Percentiles rank a stretch among this genome's conserved stretches.
phyloP scores from a whole-genome alignment of 805 yeast species.

The Wickerhamiella qilinensis region DNA sequence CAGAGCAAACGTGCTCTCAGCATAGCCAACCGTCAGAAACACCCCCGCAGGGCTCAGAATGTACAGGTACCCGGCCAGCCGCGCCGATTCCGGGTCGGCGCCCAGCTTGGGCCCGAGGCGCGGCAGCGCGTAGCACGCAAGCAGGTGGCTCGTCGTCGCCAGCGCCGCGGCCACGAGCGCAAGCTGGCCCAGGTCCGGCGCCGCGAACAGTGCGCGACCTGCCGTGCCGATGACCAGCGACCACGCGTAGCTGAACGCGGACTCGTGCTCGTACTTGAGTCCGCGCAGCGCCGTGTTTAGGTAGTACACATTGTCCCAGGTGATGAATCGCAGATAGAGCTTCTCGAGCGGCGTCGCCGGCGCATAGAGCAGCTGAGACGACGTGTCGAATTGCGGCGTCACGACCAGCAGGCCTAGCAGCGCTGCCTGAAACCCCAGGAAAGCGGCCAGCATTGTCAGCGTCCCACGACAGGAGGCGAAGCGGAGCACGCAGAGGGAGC shows the following conservation, averaged over 20 bases:
- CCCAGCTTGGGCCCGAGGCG: slow-evolving; percentile 26
- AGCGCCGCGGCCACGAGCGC: slow-evolving; percentile 28
- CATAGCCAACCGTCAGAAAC: slow-evolving; percentile 55
- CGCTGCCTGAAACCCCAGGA: slow-evolving; percentile 19
- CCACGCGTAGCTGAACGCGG: slow-evolving; percentile 78
- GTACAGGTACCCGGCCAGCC: slow-evolving; percentile 30
- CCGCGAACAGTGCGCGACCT: background rate
- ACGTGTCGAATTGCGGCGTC: slow-evolving; percentile 34
- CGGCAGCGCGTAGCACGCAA: slow-evolving; percentile 33
- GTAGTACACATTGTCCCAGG: slow-evolving; percentile 83
- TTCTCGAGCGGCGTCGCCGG: slow-evolving; percentile 6
- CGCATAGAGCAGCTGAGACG: slow-evolving; percentile 26
- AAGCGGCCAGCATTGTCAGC: slow-evolving; percentile 6
- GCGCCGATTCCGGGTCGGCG: slow-evolving; percentile 14
- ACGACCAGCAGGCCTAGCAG: slow-evolving; percentile 24
- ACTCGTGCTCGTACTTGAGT: slow-evolving; percentile 67
- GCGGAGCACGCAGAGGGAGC: too few species aligned
- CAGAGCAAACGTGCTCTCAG: slow-evolving; percentile 58
- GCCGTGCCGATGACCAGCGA: slow-evolving; percentile 24
- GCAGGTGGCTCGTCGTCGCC: slow-evolving; percentile 38
- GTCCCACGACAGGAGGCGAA: background rate
- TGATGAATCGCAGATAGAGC: slow-evolving; percentile 25
- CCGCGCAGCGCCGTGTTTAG: slow-evolving; percentile 36
- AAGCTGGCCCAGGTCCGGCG: background rate
- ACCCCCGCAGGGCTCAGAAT: slow-evolving; percentile 67